phyloP scores from a whole-genome alignment of 345 rosid species.

The Arabidopsis arenosa region DNA sequence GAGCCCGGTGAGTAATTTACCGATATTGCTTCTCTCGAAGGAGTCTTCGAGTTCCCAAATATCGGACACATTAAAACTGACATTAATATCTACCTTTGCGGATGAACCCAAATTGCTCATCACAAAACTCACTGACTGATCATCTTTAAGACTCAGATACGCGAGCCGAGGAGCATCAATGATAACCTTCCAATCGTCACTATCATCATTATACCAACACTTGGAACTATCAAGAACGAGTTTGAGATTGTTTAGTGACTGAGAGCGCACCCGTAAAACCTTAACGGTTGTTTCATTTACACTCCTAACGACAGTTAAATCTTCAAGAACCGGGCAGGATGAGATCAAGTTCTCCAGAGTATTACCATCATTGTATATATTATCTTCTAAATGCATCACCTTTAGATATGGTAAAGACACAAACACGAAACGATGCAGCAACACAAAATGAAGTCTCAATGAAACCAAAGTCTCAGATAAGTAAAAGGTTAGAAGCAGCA shows the following conservation, averaged over 20 bases:
- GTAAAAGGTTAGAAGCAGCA: background rate
- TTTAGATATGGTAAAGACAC: background rate
- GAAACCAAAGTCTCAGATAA: background rate
- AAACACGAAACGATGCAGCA: background rate
- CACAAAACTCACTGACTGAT: background rate
- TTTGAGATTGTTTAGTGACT: background rate
- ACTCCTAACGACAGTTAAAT: background rate
- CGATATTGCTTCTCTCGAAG: background rate
- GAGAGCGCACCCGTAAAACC: conserved; percentile 22
- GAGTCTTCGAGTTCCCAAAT: background rate
- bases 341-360: conserved; percentile 3
- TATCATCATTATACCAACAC: conserved; percentile 20
- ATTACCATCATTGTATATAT: background rate
- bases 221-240: conserved; percentile 19
- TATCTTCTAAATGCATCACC: background rate
- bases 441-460: background rate
- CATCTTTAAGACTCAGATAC: conserved; percentile 1
- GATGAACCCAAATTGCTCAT: background rate
- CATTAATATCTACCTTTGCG: conserved; percentile 3
- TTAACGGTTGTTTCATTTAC: background rate
- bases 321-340: conserved; percentile 22
- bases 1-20: background rate
- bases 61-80: background rate
- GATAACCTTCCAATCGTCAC: conserved; percentile 8
- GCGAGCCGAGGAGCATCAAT: conserved; percentile 27